Conservation (phyloP, 106 monocot species). For the Acorus gramineus region DNA sequence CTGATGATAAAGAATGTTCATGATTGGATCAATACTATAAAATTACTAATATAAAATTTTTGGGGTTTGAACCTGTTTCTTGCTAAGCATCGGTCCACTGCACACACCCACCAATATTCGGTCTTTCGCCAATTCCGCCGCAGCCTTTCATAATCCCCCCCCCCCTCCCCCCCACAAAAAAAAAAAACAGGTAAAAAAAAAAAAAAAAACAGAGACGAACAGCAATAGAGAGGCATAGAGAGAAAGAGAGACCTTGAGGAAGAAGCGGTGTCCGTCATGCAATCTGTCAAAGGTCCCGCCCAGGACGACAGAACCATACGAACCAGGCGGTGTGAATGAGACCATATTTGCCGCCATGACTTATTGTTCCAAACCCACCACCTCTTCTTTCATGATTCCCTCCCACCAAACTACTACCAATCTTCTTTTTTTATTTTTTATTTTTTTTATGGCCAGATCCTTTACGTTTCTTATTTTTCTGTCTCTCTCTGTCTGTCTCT, state of each 20-base stretch:
- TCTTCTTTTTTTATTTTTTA: too few relatives aligned
- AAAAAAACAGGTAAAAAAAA: not conserved
- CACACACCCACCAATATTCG: slow-evolving; percentile 38
- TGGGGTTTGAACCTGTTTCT: slow-evolving; percentile 23
- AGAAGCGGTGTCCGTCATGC: slow-evolving; percentile 27
- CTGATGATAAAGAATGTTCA: too few relatives aligned
- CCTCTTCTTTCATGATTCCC: too few relatives aligned
- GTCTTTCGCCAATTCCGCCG: slow-evolving; percentile 27
- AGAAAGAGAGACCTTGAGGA: slow-evolving; percentile 18
- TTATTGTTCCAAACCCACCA: too few relatives aligned
- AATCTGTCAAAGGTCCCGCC: slow-evolving; percentile 36
- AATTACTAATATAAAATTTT: too few relatives aligned
- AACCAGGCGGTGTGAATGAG: not conserved
- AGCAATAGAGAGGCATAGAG: not conserved
- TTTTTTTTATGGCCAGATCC: too few relatives aligned
- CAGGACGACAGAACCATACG: slow-evolving; percentile 17
- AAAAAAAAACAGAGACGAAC: not conserved
- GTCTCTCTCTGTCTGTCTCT: too few relatives aligned
- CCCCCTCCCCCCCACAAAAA: too few relatives aligned
- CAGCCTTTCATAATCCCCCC: slow-evolving; percentile 11
- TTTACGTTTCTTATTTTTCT: too few relatives aligned
- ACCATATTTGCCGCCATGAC: too few relatives aligned
- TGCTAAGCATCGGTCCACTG: slow-evolving; percentile 34
- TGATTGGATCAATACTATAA: too few relatives aligned
- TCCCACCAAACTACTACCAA: too few relatives aligned